Base-by-base conservation (phyloP, 2,329 filamentous ascomycete genomes). In the Cyphellophora attinorum region DNA sequence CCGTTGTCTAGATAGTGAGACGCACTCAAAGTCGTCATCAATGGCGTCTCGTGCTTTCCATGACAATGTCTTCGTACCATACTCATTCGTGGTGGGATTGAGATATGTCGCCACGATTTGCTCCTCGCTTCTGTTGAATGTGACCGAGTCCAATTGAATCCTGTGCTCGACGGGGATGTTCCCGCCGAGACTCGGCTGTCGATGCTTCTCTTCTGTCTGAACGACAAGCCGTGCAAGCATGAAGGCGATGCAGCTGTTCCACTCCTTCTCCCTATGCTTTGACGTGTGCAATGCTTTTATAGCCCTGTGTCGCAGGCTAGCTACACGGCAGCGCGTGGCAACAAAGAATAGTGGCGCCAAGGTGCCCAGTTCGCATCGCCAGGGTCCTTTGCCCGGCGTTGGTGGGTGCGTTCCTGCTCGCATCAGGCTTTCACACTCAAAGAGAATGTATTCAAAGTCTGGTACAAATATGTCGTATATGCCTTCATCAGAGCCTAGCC, bases 261-360 rank as follows among this genome's bases (percentile, higher is more conserved):
- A 41, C n/a, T 27, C 25, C n/a, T 34, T 25, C 13, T 41, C 38
- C 29, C 18, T 37, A 2, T 31, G 19, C 11, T 17, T 17, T 2
- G 31, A 21, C 4, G 23, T 23, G 28, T 41, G 38, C 19, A 41
- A 15, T 6, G 35, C 17, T 5, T 28, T 6, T 11, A 41, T 23
- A 3, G 36, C 36, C 27, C 32, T 13, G 29, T 33, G 39, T n/a
- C 78, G 68, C 19, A 72, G 62, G 1, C 58, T 45, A 0, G 69
- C 65, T 39, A 79, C 68, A 11, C 77, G 68, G 48, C 77, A 81
- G 50, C 78, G 79, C 5, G 73, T 79, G 4, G 74, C 76, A 8
- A 76, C 72, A 3, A 79, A 66, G 42, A 75, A 81, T 1, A 82
- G 62, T 1, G 76, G 74, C 3, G 76, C 70, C 4, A 82, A 65